phyloP scores from a whole-genome alignment of 1,284 basidiomycete genomes.

The Blastosporella zonata region DNA sequence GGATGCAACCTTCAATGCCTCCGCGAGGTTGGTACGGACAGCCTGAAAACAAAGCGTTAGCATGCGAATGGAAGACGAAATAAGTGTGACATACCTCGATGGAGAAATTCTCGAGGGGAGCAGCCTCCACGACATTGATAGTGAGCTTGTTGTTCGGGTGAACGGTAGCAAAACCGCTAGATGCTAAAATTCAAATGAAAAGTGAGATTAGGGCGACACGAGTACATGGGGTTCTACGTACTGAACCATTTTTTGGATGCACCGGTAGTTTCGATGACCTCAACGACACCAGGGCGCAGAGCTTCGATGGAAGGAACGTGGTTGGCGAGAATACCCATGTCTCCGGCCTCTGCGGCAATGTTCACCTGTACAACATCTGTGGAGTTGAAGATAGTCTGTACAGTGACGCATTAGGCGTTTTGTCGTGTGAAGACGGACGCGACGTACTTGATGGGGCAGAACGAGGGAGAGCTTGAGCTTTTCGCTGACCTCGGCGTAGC shows the following conservation, averaged over 20 bases:
- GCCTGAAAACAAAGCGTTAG: constrained; percentile 53
- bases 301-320: constrained; percentile 94
- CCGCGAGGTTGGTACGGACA: constrained; percentile 85
- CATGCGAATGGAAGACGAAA: constrained; percentile 1
- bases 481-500: constrained; percentile 85
- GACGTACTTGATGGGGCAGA: constrained; percentile 88
- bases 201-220: neutral
- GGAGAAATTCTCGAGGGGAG: constrained; percentile 89
- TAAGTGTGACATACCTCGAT: constrained; percentile 56
- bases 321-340: constrained; percentile 98
- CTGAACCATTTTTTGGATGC: constrained; percentile 93
- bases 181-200: constrained; percentile 55
- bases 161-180: constrained; percentile 96
- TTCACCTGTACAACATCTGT: constrained; percentile 93
- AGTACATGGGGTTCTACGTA: constrained; percentile 35
- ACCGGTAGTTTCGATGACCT: constrained; percentile 82
- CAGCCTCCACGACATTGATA: constrained; percentile 97
- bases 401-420: constrained; percentile 16
- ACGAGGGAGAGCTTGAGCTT: constrained; percentile 90
- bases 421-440: constrained; percentile 6
- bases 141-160: constrained; percentile 97
- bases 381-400: constrained; percentile 82
- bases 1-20: constrained; percentile 80
- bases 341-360: constrained; percentile 89
- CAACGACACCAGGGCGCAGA: constrained; percentile 88